Evolutionary conservation across 345 rosid genomes (phyloP), one percentile per base, ranked within the genome.

Genomic region (Linum tenue): DNA sequence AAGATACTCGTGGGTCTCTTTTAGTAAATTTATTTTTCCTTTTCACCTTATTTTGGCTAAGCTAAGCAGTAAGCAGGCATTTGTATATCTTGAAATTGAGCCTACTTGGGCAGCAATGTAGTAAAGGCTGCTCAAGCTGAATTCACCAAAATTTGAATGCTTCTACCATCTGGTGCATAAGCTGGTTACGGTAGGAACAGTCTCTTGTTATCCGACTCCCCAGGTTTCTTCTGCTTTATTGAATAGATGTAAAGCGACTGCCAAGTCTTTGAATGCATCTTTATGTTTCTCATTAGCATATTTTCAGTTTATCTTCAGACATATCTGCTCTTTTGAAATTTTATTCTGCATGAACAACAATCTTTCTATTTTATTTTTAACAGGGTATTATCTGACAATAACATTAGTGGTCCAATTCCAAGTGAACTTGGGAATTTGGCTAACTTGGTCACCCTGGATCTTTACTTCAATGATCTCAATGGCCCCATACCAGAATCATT

Each of bases 401-500:
- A 73, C 67, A 76, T 79, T 64, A 76, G 68, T 15, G 82, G 80
- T 38, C 60, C 67, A 22, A 73, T 79, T 59, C 82, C 80, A 7
- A 50, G 69, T 75, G 79, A 69, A 39, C 68, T 79, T 63, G 77
- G 82, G 64, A 73, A 75, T 55, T 67, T 79, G 60, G 72, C 76
- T 4, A 73, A 76, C 64, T 65, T 79, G 73, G 73, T 70, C 67
- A 79, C 79, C 79, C 73, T 79, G 80, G 82, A 79, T 65, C 80
- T 79, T 56, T 79, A 79, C 76, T 48, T 73, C 64, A 79, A 79
- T 62, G 68, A 48, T 55, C 70, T 79, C 66, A 67, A 40, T 5
- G 78, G 82, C 35, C 75, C 61, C 59, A 73, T 79, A 70, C 82
- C 82, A 40, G 77, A 68, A 17, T 10, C 77, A 31, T 65, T 79